Evolutionary conservation across 1,284 basidiomycete genomes (phyloP), one percentile per base, ranked within the genome.

Genomic region (Singerocomus inundabilis): DNA sequence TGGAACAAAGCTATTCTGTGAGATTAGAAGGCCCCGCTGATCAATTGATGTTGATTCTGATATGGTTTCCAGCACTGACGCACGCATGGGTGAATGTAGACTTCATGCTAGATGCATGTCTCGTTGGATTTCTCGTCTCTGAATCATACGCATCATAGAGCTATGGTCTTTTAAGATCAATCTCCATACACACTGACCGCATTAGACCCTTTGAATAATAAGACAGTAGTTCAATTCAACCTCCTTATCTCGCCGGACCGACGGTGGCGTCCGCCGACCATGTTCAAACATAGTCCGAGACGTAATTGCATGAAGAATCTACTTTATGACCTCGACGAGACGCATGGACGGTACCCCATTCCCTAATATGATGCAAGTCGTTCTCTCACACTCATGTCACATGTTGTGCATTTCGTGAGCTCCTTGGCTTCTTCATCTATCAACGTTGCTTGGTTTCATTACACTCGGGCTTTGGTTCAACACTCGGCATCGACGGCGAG

Each of bases 41-140:
- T 33, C 30, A 26, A 33, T 48, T 59, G 46, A 59, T 33, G 2
- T 18, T 48, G n/a, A 7, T 9, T 46, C 9, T 18, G 28, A 18
- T 29, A 13, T n/a, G 10, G 25, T 35, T 4, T 21, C 21, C 15
- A 69, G 67, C 64, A 2, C 57, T 64, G 36, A 69, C 64, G 15
- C 88, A 91, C 61, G 86, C 84, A 7, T 99, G 95, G 96, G 93
- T 99, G 28, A 98, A 94, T 61, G 80, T 84, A 21, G 95, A 98
- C 53, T 88, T 88, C 58, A 95, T 98, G 88, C 77, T 99, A 36
- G 93, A 97, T 66, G 79, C 84, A 35, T 96, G 93, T 67, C 74
- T 97, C 52, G 85, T 98, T 41, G 96, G 96, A 13, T 88, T 97
- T 57, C 73, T 97, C 35, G 83, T 93, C 5, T 70, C 86, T 2